A percentile compares a stretch with the other conserved stretches of the same genome.
phyloP scores from a whole-genome alignment of 768 basidiomycete genomes.

The Galerina marginata region DNA sequence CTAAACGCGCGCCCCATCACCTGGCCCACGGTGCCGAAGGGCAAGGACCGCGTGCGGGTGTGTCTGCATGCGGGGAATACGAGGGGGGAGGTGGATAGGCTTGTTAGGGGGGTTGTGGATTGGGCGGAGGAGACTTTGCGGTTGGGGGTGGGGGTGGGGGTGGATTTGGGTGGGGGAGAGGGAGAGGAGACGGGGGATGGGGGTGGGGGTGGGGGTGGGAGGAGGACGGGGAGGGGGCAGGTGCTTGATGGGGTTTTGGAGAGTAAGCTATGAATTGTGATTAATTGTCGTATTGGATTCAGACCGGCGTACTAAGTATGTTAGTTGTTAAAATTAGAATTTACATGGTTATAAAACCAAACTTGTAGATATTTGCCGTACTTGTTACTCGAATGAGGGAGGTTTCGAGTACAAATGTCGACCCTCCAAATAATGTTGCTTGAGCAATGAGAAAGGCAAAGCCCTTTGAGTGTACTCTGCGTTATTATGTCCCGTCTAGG shows the following conservation, averaged over 20 bases:
- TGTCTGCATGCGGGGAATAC: conserved; percentile 86
- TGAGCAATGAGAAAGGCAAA: too few species aligned
- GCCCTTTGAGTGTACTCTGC: too few species aligned
- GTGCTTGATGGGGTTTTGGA: conserved; percentile 8
- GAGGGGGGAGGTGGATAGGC: conserved; percentile 58
- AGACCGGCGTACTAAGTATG: too few species aligned
- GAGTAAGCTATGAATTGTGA: conserved; percentile 14
- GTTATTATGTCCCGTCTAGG: too few species aligned
- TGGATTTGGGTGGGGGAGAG: too few species aligned
- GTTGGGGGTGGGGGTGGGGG: background rate
- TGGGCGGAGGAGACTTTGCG: conserved; percentile 51
- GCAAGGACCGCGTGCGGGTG: conserved; percentile 84
- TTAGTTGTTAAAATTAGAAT: too few species aligned
- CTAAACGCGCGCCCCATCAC: conserved; percentile 79
- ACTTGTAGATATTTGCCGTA: too few species aligned
- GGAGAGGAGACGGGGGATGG: background rate
- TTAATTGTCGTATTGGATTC: too few species aligned
- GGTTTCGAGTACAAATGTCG: too few species aligned
- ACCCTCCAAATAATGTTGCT: too few species aligned
- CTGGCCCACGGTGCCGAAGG: conserved; percentile 90
- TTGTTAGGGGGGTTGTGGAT: conserved; percentile 54
- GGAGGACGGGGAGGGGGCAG: background rate
- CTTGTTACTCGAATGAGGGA: too few species aligned
- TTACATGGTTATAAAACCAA: too few species aligned
- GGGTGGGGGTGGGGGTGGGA: conserved; percentile 10